Evolutionary conservation across 1,139 yeast species (phyloP).

Genomic region (Scheffersomyces cryptocercus): DNA sequence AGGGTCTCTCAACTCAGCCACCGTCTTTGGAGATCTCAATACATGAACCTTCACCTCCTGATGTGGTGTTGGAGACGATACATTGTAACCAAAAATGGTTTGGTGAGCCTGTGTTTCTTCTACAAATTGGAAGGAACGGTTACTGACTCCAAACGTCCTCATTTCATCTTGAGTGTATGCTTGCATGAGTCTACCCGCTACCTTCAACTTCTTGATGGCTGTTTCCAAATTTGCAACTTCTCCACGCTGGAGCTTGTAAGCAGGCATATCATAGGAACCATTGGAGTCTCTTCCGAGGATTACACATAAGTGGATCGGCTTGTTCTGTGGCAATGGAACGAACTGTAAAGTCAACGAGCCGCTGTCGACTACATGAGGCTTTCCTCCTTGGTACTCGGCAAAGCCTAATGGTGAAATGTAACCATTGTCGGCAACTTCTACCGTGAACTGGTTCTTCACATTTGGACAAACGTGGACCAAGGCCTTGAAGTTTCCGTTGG

Average conservation of each 20-base stretch:
- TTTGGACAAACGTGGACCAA: conserved; percentile 72
- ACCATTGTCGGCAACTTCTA: conserved; percentile 27
- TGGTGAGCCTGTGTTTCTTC: conserved; percentile 54
- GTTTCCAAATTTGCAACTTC: conserved; percentile 72
- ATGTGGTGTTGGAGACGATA: conserved; percentile 44
- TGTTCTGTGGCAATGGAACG: conserved; percentile 63
- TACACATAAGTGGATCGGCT: conserved; percentile 79
- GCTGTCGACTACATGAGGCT: conserved; percentile 24
- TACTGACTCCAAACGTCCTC: conserved; percentile 76
- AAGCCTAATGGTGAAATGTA: conserved; percentile 29
- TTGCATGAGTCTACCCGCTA: conserved; percentile 89
- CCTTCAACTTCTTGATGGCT: conserved; percentile 76
- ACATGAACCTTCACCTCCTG: conserved; percentile 77
- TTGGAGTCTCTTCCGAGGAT: conserved; percentile 79
- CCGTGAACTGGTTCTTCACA: conserved; percentile 42
- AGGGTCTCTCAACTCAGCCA: conserved; percentile 72
- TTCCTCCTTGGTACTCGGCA: conserved; percentile 20
- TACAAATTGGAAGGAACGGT: conserved; percentile 73
- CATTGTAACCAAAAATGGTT: conserved; percentile 38
- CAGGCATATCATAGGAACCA: conserved; percentile 71
- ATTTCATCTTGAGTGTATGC: conserved; percentile 93
- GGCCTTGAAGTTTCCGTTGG: conserved; percentile 69
- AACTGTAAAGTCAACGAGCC: conserved; percentile 44
- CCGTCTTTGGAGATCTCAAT: conserved; percentile 63
- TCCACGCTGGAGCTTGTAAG: conserved; percentile 45